Evolutionary conservation across 2,329 filamentous ascomycete genomes (phyloP), one percentile per base, ranked within the genome.

Genomic region (Piedraia hortae): DNA sequence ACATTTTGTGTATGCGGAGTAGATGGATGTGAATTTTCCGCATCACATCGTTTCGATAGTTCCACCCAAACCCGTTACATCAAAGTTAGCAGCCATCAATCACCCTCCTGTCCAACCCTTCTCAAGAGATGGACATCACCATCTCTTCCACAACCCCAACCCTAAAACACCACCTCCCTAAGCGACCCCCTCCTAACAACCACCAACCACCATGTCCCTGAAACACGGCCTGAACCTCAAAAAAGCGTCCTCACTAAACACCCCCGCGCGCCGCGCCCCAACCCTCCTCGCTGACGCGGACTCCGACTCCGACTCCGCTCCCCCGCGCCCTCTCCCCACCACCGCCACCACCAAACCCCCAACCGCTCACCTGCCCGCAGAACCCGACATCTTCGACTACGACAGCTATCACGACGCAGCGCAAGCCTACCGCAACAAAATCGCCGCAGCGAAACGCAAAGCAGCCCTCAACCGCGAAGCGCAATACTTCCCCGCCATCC

Each of bases 371-470:
- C n/a, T n/a, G n/a, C n/a, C n/a, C n/a, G n/a, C n/a, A n/a, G n/a
- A n/a, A n/a, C 51, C 71, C 2, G 67, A 62, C 21, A 66, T 85
- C 33, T 85, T 80, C 51, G 74, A 85, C 46, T 88, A 85, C 48
- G 75, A 88, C 41, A 59, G 59, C 2, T 71, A 75, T 11, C 80
- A 77, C 47, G 73, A 82, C 34, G 70, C 68, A 1, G 53, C 82
- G 18, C 69, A 74, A 31, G 48, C 50, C 2, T 39, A 46, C 8
- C 37, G 40, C 3, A 59, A 62, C 9, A 56, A 64, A 27, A 58
- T 62, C 32, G 56, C 57, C 26, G 51, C 50, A 4, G 54, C 54
- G 4, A 50, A 51, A 20, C 51, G 52, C 19, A 51, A 51, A 24
- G 56, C 56, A 23, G 56, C 59, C 3, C 45, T 50, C 2, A 59